These are phyloP conservation scores for Darksidea phi DNA, from an alignment of 495 filamentous ascomycete species.

Conservation along the genomic window DNA sequence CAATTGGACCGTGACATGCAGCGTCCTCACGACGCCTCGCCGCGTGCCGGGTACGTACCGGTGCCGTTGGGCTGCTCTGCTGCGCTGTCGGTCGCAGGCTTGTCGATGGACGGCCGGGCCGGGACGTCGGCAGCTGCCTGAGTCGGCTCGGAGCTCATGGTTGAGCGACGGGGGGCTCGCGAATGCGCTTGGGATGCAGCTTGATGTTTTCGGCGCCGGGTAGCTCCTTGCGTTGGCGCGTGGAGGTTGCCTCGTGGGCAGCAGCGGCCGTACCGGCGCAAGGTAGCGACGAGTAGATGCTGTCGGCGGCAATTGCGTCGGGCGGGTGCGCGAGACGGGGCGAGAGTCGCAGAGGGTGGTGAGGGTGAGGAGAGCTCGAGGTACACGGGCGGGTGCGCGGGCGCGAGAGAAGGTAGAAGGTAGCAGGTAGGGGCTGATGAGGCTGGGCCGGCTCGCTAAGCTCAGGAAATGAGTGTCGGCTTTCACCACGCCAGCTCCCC, in stretches of 20 bases:
- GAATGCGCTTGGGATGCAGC: constrained; percentile 6
- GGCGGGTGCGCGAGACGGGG: not conserved
- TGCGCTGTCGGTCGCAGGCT: constrained; percentile 26
- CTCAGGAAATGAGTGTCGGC: constrained; percentile 28
- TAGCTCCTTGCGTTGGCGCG: constrained; percentile 33
- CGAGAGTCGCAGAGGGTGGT: not conserved
- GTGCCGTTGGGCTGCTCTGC: constrained; percentile 28
- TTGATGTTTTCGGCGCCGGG: constrained; percentile 13
- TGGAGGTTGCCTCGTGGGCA: constrained; percentile 30
- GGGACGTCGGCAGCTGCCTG: constrained; percentile 43
- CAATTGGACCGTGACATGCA: not conserved
- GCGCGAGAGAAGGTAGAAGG: constrained; percentile 3
- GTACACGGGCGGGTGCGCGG: not conserved
- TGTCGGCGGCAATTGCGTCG: not conserved
- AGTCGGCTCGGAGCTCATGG: constrained; percentile 51
- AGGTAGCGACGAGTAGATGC: no score
- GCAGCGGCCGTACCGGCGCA: not conserved
- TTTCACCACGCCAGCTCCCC: not conserved
- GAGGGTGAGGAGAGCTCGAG: constrained; percentile 11
- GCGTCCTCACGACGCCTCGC: not conserved
- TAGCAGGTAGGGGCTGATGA: constrained; percentile 18
- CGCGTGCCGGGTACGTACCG: constrained; percentile 18
- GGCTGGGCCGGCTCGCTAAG: constrained; percentile 26
- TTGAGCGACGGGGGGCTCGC: constrained; percentile 37
- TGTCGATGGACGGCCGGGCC: constrained; percentile 24